These are phyloP conservation scores for Chaetomium tenue DNA, from an alignment of 495 filamentous ascomycete genomes.

Conservation along the genomic window DNA sequence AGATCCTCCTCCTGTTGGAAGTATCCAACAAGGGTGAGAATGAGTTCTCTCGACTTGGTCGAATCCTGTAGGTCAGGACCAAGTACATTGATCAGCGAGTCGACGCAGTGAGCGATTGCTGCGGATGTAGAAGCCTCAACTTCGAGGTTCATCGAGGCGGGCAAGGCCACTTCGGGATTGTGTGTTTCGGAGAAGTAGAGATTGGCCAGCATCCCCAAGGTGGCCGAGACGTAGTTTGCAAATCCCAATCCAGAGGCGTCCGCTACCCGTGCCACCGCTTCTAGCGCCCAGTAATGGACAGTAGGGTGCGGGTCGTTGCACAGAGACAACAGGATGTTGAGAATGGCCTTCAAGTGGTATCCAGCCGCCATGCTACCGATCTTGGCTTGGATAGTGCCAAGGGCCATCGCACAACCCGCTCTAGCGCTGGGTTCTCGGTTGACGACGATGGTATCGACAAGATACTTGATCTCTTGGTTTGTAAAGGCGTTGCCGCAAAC, in stretches of 20 bases:
- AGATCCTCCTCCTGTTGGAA: conserved; percentile 76
- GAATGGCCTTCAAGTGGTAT: conserved; percentile 94
- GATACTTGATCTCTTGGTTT: conserved; percentile 79
- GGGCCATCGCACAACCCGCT: conserved; percentile 88
- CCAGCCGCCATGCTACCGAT: conserved; percentile 98
- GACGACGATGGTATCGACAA: conserved; percentile 90
- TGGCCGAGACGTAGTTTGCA: conserved; percentile 82
- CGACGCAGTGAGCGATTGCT: conserved; percentile 83
- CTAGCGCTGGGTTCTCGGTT: conserved; percentile 91
- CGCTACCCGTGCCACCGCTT: conserved; percentile 80
- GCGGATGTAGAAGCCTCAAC: conserved; percentile 75
- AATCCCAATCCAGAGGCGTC: conserved; percentile 93
- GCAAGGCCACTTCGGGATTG: conserved; percentile 73
- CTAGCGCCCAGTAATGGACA: conserved; percentile 94
- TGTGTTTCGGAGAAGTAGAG: conserved; percentile 89
- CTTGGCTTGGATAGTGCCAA: conserved; percentile 91
- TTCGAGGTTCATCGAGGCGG: conserved; percentile 84
- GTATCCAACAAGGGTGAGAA: conserved; percentile 79
- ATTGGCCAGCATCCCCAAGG: conserved; percentile 88
- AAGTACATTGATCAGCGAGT: conserved; percentile 92
- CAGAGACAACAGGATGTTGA: conserved; percentile 91
- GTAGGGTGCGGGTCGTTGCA: conserved; percentile 94
- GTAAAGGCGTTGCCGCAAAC: conserved; percentile 86
- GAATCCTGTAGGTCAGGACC: conserved; percentile 94
- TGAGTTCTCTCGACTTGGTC: conserved; percentile 84